These are phyloP conservation scores for Fraxinus excelsior DNA, from an alignment of 257 asterid genomes.

Conservation along the genomic window DNA sequence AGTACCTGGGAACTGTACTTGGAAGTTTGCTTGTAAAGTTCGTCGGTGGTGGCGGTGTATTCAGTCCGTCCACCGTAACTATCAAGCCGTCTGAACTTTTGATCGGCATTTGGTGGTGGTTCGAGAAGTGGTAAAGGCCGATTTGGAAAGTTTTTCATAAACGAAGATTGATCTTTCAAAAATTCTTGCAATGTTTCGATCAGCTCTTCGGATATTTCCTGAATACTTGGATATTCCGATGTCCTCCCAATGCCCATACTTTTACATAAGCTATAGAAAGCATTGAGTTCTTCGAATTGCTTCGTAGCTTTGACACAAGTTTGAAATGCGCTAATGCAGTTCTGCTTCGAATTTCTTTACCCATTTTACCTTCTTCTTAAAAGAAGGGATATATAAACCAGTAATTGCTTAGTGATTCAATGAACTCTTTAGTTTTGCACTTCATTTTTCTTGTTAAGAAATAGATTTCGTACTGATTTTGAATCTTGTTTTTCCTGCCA, in stretches of 20 bases:
- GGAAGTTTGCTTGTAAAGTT: conserved; percentile 37
- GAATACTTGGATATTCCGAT: conserved; percentile 72
- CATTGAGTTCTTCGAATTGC: conserved; percentile 68
- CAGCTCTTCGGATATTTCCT: conserved; percentile 58
- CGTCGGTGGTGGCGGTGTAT: conserved; percentile 41
- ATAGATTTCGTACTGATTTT: too few species aligned
- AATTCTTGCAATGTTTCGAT: conserved; percentile 72
- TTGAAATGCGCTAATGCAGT: conserved; percentile 66
- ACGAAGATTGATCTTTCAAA: conserved; percentile 78
- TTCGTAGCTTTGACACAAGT: conserved; percentile 67
- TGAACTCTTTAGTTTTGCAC: too few species aligned
- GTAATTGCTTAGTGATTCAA: too few species aligned
- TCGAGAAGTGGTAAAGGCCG: conserved; percentile 25
- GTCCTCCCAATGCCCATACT: conserved; percentile 64
- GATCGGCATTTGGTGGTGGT: conserved; percentile 19
- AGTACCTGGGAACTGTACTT: conserved; percentile 56
- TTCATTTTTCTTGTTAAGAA: too few species aligned
- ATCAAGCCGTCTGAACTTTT: conserved; percentile 26
- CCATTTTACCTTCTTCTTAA: too few species aligned
- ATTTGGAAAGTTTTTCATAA: conserved; percentile 38
- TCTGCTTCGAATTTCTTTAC: too few species aligned
- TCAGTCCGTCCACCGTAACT: conserved; percentile 54
- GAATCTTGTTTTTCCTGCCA: too few species aligned
- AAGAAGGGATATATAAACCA: too few species aligned
- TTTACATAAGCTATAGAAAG: conserved; percentile 59